These are phyloP conservation scores for Backusella australiensis DNA, from an alignment of 192 early-diverging fungal species.

Conservation along the genomic window DNA sequence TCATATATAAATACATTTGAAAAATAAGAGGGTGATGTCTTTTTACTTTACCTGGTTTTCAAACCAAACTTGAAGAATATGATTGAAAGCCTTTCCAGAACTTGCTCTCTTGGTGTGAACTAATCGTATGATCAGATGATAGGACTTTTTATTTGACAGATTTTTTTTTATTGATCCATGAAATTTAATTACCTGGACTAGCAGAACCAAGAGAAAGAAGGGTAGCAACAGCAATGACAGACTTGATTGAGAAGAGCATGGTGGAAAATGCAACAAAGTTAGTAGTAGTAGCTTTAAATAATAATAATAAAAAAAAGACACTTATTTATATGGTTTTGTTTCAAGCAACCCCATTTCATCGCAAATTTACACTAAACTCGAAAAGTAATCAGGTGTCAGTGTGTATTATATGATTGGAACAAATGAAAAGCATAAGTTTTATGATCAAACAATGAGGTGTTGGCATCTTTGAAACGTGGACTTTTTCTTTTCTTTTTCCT, in stretches of 20 bases:
- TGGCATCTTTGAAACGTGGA: not conserved
- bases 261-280: not conserved
- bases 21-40: too few relatives aligned
- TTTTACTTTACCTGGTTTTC: slow-evolving; percentile 11
- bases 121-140: not conserved
- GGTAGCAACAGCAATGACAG: slow-evolving; percentile 8
- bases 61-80: slow-evolving; percentile 27
- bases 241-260: not conserved
- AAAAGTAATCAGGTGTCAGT: not conserved
- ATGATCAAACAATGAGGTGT: not conserved
- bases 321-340: not conserved
- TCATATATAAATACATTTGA: too few relatives aligned
- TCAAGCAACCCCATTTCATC: not conserved
- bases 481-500: not conserved
- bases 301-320: not conserved
- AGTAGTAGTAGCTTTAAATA: too few relatives aligned
- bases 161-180: too few relatives aligned
- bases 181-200: not conserved
- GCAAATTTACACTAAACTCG: not conserved
- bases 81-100: slow-evolving; percentile 24
- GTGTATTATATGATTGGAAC: not conserved
- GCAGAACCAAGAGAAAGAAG: slow-evolving; percentile 15
- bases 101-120: slow-evolving; percentile 2
- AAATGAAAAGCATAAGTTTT: not conserved
- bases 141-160: not conserved